Evolutionary conservation across 2,329 filamentous ascomycete species (phyloP).

Genomic region (Coniochaeta sp.): DNA sequence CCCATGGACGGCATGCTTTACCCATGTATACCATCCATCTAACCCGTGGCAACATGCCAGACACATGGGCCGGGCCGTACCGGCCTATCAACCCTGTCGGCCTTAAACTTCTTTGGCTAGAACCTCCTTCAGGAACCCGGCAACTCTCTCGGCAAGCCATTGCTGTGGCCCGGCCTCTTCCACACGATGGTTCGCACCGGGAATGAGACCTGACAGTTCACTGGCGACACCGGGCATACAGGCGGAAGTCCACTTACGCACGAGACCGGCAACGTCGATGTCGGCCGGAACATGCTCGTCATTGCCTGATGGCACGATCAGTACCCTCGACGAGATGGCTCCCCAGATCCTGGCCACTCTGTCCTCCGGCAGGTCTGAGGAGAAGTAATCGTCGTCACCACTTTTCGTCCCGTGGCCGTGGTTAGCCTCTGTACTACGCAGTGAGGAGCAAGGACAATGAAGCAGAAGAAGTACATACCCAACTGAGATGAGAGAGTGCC

Average conservation of each 20-base stretch:
- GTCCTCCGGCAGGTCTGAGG: constrained; percentile 59
- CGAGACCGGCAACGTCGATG: constrained; percentile 50
- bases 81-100: neutral
- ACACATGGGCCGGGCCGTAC: neutral
- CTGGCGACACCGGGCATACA: constrained; percentile 37
- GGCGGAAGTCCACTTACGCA: constrained; percentile 47
- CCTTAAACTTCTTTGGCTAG: neutral
- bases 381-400: constrained; percentile 83
- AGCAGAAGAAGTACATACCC: constrained; percentile 33
- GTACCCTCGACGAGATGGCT: constrained; percentile 43
- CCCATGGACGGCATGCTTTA: too few species aligned
- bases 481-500: constrained; percentile 39
- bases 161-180: constrained; percentile 33
- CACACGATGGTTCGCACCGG: constrained; percentile 44
- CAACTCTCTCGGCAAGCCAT: constrained; percentile 42
- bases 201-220: constrained; percentile 43
- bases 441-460: constrained; percentile 1
- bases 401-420: constrained; percentile 26
- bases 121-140: constrained; percentile 31
- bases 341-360: constrained; percentile 59
- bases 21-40: too few species aligned
- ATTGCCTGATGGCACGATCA: constrained; percentile 57
- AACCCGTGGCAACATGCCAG: too few species aligned
- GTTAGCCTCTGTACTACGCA: neutral
- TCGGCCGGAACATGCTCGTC: constrained; percentile 57